Base-by-base conservation (phyloP, 1,284 basidiomycete genomes). In the Testicularia cyperi region DNA sequence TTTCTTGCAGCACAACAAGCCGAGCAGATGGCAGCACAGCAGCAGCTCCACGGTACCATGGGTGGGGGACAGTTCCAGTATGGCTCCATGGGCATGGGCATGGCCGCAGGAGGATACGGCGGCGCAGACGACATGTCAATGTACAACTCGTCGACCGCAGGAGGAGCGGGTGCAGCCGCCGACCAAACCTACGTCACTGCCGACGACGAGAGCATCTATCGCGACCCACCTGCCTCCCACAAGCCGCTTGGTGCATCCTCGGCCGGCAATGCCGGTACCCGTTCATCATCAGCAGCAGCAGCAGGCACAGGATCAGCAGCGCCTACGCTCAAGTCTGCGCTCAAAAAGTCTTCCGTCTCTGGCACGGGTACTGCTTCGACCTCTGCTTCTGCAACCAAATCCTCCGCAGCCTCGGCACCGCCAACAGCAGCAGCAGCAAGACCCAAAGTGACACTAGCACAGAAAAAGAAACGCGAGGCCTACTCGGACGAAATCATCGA, bases 381-480 rank as follows among this genome's bases (percentile, higher is more conserved):
- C 9, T n/a, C 44, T 20, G 38, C 58, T 7, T 13, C 42, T 24
- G 36, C 44, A 5, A 47, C 42, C 12, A 53, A 55, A 14, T 33
- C 46, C 18, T 9, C 30, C 9, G 38, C 45, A 9, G 23, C 38
- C 12, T 23, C 44, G 18, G 31, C 47, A 23, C 16, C 41, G 16
- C 16, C 38, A 0, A 16, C 36, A 15, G 38, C 41, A 7, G 34
- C 27, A 15, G 28, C 23, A 12, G 75, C 48, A 7, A 88, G 87
- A 72, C 80, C 82, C 5, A 88, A 88, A 77, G 72, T 88, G 75
- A 84, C 83, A 2, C 82, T 84, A 12, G 88, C 88, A 68, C 88
- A 90, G 77, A 90, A 86, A 81, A 88, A 87, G 76, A 87, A 52
- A 23, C 43, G 46, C 12, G 62, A 73, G 51, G 64, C 65, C 9